Conservation (phyloP, 371 early-diverging fungal species). For the Chytridium lagenaria region DNA sequence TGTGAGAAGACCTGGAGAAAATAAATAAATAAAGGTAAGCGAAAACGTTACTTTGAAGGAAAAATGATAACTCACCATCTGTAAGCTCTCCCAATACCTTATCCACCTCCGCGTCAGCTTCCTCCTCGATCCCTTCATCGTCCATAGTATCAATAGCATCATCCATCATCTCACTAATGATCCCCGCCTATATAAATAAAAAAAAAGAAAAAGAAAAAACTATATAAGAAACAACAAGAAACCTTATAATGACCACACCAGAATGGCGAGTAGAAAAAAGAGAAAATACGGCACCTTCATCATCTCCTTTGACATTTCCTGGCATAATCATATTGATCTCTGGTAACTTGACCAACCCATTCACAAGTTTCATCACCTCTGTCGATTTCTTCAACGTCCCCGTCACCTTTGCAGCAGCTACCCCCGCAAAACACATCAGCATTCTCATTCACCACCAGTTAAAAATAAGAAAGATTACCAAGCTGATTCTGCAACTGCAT, state of each 20-base stretch:
- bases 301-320: conserved; percentile 94
- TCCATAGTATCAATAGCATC: conserved; percentile 89
- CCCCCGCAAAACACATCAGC: not conserved
- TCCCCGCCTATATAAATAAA: too few relatives aligned
- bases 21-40: too few relatives aligned
- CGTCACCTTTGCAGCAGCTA: conserved; percentile 72
- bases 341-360: conserved; percentile 82
- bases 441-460: not conserved
- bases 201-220: conserved; percentile 1
- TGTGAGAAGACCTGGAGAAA: conserved; percentile 72
- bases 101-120: conserved; percentile 92
- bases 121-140: conserved; percentile 91
- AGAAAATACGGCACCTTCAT: conserved; percentile 81
- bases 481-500: conserved; percentile 92
- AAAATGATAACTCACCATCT: conserved; percentile 67
- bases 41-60: not conserved
- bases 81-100: conserved; percentile 88
- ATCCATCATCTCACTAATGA: conserved; percentile 94
- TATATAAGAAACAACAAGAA: not conserved
- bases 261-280: too few relatives aligned
- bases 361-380: conserved; percentile 90
- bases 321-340: conserved; percentile 82
- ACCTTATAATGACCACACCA: too few relatives aligned
- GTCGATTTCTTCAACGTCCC: conserved; percentile 87
- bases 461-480: conserved; percentile 55